A percentile compares a stretch with the other conserved stretches of the same genome.
Conservation (phyloP, 345 rosid species). For the Gossypium ekmanianum region DNA sequence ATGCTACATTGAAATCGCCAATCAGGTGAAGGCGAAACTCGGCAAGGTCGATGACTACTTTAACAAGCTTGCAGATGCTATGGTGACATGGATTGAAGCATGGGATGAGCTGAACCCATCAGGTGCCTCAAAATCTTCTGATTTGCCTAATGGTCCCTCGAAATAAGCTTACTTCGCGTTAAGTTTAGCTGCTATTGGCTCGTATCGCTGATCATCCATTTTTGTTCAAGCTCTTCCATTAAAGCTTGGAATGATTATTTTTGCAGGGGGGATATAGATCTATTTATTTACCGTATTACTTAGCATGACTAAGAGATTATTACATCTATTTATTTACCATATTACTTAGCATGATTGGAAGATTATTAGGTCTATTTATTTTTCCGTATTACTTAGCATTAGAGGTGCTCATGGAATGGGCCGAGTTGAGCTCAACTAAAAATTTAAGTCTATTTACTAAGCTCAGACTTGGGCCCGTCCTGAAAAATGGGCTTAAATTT, state of each 20-base stretch:
- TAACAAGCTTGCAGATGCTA: slow-evolving; percentile 74
- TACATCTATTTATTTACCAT: no score
- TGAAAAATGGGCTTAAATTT: no score
- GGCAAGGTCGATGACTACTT: slow-evolving; percentile 73
- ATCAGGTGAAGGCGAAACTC: slow-evolving; percentile 67
- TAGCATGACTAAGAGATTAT: background rate
- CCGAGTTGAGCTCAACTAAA: accelerated
- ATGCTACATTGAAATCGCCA: slow-evolving; percentile 73
- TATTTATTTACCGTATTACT: background rate
- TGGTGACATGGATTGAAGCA: slow-evolving; percentile 86
- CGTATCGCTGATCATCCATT: background rate
- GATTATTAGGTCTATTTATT: no score
- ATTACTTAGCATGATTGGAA: no score
- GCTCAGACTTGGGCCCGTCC: accelerated
- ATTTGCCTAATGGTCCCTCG: slow-evolving; percentile 21
- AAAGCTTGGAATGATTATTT: slow-evolving; percentile 23
- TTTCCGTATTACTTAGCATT: background rate
- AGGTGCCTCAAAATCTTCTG: slow-evolving; percentile 16
- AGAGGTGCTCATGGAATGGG: no score
- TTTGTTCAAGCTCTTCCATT: slow-evolving; percentile 11
- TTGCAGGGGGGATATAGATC: slow-evolving; percentile 5
- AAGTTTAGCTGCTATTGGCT: background rate
- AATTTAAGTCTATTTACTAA: no score
- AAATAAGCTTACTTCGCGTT: slow-evolving; percentile 24
- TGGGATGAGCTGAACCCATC: slow-evolving; percentile 87